Evolutionary conservation across 202 grass and related monocot genomes (phyloP).

Genomic region (Elaeis oleifera): DNA sequence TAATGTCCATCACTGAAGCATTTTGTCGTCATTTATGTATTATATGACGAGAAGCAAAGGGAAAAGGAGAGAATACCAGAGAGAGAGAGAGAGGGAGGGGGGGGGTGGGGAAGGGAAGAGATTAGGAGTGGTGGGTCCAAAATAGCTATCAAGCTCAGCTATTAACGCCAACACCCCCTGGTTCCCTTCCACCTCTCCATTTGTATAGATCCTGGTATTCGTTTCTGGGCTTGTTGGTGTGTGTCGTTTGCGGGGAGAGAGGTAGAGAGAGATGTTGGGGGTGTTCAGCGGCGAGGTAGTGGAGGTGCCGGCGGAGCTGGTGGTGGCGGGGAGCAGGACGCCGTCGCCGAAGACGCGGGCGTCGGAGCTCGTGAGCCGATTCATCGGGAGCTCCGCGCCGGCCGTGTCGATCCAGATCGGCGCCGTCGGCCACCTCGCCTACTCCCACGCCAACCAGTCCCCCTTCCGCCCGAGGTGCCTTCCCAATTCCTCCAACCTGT

Average conservation of each 20-base stretch:
- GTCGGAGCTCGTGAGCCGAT: constrained; percentile 61
- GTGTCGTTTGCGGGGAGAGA: not conserved
- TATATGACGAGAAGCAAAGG: too few relatives aligned
- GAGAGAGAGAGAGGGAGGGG: not conserved
- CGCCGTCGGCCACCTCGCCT: constrained; percentile 49
- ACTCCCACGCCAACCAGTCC: constrained; percentile 68
- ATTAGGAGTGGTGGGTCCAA: not conserved
- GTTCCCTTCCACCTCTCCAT: constrained; percentile 2
- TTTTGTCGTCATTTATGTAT: too few relatives aligned
- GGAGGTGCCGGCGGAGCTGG: constrained; percentile 77
- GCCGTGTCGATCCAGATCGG: constrained; percentile 60
- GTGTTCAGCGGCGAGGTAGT: constrained; percentile 92
- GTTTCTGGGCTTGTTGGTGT: not conserved
- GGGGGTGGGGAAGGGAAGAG: not conserved
- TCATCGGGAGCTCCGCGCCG: constrained; percentile 32
- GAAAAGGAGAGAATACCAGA: not conserved
- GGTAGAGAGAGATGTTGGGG: constrained; percentile 36
- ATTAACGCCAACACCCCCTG: not conserved
- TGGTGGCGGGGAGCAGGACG: constrained; percentile 80
- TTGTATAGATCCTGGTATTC: not conserved
- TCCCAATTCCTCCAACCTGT: too few relatives aligned
- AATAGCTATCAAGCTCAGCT: not conserved
- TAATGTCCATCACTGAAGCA: too few relatives aligned
- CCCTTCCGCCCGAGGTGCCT: constrained; percentile 68
- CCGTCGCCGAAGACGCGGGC: constrained; percentile 85